Evolutionary conservation across 306 rosid species (phyloP).

Genomic region (Dalbergia cultrata): DNA sequence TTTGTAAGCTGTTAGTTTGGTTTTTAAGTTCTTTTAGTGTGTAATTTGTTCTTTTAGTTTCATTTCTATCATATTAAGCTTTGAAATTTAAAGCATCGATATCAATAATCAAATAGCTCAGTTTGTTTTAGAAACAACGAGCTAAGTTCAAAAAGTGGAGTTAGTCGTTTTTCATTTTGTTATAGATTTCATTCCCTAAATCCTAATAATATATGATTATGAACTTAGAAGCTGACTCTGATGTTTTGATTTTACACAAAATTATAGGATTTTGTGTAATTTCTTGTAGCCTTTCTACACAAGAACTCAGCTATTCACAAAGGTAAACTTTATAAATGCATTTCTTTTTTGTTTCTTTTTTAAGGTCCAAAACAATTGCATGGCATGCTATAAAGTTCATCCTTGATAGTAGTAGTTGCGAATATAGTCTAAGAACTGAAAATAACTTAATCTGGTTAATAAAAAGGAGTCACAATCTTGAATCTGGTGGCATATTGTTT

Average conservation of each 20-base stretch:
- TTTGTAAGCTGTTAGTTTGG: not conserved
- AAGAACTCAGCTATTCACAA: conserved; percentile 77
- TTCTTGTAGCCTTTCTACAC: conserved; percentile 91
- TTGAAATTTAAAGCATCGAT: not conserved
- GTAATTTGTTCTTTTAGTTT: not conserved
- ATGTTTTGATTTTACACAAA: not conserved
- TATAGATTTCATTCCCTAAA: not conserved
- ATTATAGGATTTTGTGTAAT: conserved; percentile 39
- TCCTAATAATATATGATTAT: not conserved
- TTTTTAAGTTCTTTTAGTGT: not conserved
- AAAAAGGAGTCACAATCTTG: conserved; percentile 15
- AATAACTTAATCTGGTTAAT: conserved; percentile 30
- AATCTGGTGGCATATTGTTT: conserved; percentile 23
- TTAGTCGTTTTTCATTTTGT: not conserved
- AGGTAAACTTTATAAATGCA: conserved; percentile 63
- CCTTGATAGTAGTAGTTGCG: conserved; percentile 30
- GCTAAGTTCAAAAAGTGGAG: not conserved
- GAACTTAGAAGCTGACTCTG: not conserved
- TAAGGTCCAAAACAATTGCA: not conserved
- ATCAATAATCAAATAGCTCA: too few relatives aligned
- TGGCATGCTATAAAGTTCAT: conserved; percentile 23
- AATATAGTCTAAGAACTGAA: conserved; percentile 28
- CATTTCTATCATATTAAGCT: not conserved
- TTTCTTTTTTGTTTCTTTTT: not conserved
- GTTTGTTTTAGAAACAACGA: not conserved